These are phyloP conservation scores for Saturnispora halmiae DNA, from an alignment of 805 yeast species.

Conservation along the genomic window DNA sequence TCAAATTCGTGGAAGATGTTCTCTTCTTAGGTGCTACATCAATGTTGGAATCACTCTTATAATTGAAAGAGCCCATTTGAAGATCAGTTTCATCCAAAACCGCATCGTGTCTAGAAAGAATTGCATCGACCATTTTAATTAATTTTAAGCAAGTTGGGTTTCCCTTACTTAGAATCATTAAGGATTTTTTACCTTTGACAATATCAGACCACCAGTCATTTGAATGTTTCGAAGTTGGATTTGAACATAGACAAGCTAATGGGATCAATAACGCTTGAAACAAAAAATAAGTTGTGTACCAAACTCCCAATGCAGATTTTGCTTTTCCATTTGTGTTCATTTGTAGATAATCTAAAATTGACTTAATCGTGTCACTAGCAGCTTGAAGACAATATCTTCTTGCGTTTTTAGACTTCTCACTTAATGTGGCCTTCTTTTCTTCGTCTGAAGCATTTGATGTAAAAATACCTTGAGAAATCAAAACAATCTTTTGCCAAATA, in stretches of 20 bases:
- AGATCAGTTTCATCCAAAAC: conserved; percentile 9
- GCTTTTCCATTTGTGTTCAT: conserved; percentile 9
- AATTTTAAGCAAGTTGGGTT: conserved; percentile 40
- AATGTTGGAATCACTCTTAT: background rate
- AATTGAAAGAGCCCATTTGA: conserved; percentile 8
- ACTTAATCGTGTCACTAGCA: conserved; percentile 43
- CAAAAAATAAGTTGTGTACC: conserved; percentile 57
- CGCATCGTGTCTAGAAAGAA: conserved; percentile 21
- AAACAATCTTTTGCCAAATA: conserved; percentile 38
- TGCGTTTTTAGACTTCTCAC: conserved; percentile 41
- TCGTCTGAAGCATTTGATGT: conserved; percentile 12
- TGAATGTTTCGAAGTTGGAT: conserved; percentile 38
- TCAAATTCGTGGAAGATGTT: conserved; percentile 1
- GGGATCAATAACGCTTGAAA: conserved; percentile 58
- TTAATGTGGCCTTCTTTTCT: conserved; percentile 13
- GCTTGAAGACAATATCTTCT: conserved; percentile 41
- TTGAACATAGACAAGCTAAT: conserved; percentile 44
- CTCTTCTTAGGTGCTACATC: conserved; percentile 6
- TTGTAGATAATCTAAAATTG: conserved; percentile 35
- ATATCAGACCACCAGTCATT: conserved; percentile 37
- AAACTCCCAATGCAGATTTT: conserved; percentile 40
- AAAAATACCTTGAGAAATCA: conserved; percentile 15
- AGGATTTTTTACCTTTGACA: conserved; percentile 32
- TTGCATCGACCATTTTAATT: conserved; percentile 36
- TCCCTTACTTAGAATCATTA: conserved; percentile 31